Base-by-base conservation (phyloP, 2,329 filamentous ascomycete species). In the Rasamsonia emersonii region DNA sequence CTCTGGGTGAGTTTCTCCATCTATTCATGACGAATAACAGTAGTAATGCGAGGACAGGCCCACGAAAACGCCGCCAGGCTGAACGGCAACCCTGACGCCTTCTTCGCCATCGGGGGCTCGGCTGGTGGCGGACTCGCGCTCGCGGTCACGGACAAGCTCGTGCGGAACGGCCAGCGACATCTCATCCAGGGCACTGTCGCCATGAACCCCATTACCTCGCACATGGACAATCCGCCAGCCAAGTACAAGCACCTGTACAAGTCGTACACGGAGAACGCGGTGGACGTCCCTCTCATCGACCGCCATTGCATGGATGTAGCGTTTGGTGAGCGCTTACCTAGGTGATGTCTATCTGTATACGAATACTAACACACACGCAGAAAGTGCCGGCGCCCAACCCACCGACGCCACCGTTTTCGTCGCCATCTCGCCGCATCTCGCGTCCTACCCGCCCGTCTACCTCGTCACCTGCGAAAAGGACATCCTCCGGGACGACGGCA, bases 101-200 rank as follows among this genome's bases (percentile, higher is more conserved):
- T 69, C 32, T 52, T 56, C 13, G 35, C 68, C 24, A 51, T 54
- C 27, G 65, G 64, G 3, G 54, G 58, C 14, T 61, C 54, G 18
- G 65, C 58, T 2, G 66, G 66, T 3, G 64, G 56, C 8, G 58
- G 54, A 2, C 41, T 68, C 2, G 61, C 60, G 1, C 58, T 61
- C 2, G 52, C 50, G 7, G 41, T 58, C 18, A 49, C 56, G 15
- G 45, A 63, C 33, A 53, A 46, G 34, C 43, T 61, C 5, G 46
- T 62, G 32, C 58, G 61, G 29, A 50, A 56, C 17, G 55, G 50
- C 3, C 28, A 48, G 14, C 50, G 47, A 18, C 41, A 49, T 28
- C 38, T 44, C 3, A 36, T 64, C 11, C 50, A 54, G 11, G 61
- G 61, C 15, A 48, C 62, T 4, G 44, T 61, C 7, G 55, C 54